Percentiles rank a stretch among this genome's conserved stretches.
Conservation (phyloP, 2,329 filamentous ascomycete species). For the Phaeosphaeria sp. region DNA sequence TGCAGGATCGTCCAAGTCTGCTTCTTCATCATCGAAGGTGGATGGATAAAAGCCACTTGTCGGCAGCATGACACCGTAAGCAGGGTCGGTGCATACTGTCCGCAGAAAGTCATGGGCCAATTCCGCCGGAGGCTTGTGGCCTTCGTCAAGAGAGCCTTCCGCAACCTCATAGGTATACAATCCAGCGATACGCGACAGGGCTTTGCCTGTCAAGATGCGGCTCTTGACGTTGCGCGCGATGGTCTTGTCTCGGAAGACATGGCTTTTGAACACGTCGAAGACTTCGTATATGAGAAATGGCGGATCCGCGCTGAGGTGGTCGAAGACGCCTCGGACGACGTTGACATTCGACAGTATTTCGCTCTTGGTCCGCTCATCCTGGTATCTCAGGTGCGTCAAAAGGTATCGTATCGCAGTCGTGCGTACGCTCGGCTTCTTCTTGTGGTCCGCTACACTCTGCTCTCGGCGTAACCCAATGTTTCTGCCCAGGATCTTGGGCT, state of each 20-base stretch:
- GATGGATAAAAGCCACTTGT: slow-evolving; percentile 87
- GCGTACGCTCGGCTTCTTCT: slow-evolving; percentile 76
- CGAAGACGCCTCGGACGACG: slow-evolving; percentile 73
- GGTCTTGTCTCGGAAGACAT: slow-evolving; percentile 77
- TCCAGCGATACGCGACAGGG: slow-evolving; percentile 68
- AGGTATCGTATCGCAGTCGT: slow-evolving; percentile 85
- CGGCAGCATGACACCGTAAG: slow-evolving; percentile 76
- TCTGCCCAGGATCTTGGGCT: slow-evolving; percentile 72
- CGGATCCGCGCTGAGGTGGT: slow-evolving; percentile 78
- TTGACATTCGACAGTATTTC: slow-evolving; percentile 81
- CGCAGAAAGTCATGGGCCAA: slow-evolving; percentile 78
- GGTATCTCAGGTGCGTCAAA: slow-evolving; percentile 77
- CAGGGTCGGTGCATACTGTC: slow-evolving; percentile 74
- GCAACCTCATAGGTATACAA: slow-evolving; percentile 50
- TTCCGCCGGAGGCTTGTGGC: slow-evolving; percentile 66
- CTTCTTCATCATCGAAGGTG: slow-evolving; percentile 65
- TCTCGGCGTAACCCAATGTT: slow-evolving; percentile 76
- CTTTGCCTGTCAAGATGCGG: slow-evolving; percentile 75
- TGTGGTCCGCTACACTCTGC: slow-evolving; percentile 64
- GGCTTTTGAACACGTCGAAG: slow-evolving; percentile 71
- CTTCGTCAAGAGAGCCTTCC: slow-evolving; percentile 55
- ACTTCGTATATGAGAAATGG: slow-evolving; percentile 78
- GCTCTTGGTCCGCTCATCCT: slow-evolving; percentile 77
- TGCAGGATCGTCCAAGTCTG: slow-evolving; percentile 46
- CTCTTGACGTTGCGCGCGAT: slow-evolving; percentile 78